phyloP scores from a whole-genome alignment of 257 asterid genomes.

The Dorcoceras hygrometricum region DNA sequence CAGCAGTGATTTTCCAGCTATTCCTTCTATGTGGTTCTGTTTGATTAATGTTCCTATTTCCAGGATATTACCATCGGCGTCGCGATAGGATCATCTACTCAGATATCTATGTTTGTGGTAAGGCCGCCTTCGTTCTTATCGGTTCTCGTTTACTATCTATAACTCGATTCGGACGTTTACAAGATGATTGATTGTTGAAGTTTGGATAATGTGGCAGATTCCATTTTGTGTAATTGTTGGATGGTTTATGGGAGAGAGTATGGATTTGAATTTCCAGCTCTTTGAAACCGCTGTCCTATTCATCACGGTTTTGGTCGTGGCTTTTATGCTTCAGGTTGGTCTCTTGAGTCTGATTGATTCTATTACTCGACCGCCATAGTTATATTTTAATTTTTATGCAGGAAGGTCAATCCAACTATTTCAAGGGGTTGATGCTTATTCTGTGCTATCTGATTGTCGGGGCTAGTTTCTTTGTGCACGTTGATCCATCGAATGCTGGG shows the following conservation, averaged over 20 bases:
- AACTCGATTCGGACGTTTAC: not conserved
- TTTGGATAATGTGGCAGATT: not conserved
- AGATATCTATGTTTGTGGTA: slow-evolving; percentile 98
- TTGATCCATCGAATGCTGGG: slow-evolving; percentile 42
- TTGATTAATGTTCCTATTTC: slow-evolving; percentile 20
- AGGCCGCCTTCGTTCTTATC: slow-evolving; percentile 16
- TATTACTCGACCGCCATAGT: too few species aligned
- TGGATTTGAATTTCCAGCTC: slow-evolving; percentile 59
- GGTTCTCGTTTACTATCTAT: not conserved
- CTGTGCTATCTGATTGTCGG: slow-evolving; percentile 61
- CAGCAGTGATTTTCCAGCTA: not conserved
- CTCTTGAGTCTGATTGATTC: not conserved
- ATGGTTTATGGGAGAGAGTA: slow-evolving; percentile 42
- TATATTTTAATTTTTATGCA: slow-evolving; percentile 18
- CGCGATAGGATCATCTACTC: slow-evolving; percentile 97
- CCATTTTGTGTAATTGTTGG: not conserved
- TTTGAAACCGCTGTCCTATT: slow-evolving; percentile 57
- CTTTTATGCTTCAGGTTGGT: slow-evolving; percentile 53
- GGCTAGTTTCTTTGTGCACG: slow-evolving; percentile 58
- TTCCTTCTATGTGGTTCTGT: not conserved
- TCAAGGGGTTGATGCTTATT: slow-evolving; percentile 56
- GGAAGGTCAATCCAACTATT: slow-evolving; percentile 60
- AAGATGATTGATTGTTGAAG: not conserved
- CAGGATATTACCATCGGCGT: slow-evolving; percentile 67
- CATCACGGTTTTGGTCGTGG: slow-evolving; percentile 59